Base-by-base conservation (phyloP, 345 rosid genomes). In the Balakata baccata region DNA sequence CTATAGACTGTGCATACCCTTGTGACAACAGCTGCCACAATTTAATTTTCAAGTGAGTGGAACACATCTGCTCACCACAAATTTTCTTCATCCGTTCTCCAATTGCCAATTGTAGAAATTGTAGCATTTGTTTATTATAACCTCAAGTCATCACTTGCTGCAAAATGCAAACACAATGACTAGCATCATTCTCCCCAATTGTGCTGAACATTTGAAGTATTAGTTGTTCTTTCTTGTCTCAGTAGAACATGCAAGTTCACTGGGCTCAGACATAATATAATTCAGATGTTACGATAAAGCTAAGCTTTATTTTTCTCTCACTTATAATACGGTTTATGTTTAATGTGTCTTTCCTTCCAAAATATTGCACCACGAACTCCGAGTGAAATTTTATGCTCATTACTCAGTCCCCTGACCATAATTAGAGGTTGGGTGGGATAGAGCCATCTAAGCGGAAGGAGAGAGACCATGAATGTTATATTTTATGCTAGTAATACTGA, bases 41-140 rank as follows among this genome's bases (percentile, higher is more conserved):
- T 59, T 45, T 66, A 29, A 69, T 59, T 49, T 67, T 57, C 75
- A 66, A 74, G 71, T 83, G 90, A 91, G 89, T 85, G 74, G 66
- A 51, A 74, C 75, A 78, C 61, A 64, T 66, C 66, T 68, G 1
- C 34, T 29, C 34, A 29, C 2, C 34, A 29, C 34, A 29, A 29
- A 29, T 29, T 29, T 29, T 29, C 34, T 29, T 65, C 51, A 71
- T n/a, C 68, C 18, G 14, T 29, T 29, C 23, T n/a, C 47, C 63
- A 20, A 58, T 79, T 60, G 45, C 62, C 63, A 63, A 51, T 69
- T 49, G 18, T 69, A 17, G 75, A 74, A 70, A 51, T 46, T 77
- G 34, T 58, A 64, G 46, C 65, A 71, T 77, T 76, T 65, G 57
- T 75, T 39, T 52, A 10, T 64, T 38, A 13, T 16, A 12, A 54